Evolutionary conservation across 2,329 filamentous ascomycete species (phyloP), one percentile per base, ranked within the genome.

Genomic region (Hymenoscyphus albidus): DNA sequence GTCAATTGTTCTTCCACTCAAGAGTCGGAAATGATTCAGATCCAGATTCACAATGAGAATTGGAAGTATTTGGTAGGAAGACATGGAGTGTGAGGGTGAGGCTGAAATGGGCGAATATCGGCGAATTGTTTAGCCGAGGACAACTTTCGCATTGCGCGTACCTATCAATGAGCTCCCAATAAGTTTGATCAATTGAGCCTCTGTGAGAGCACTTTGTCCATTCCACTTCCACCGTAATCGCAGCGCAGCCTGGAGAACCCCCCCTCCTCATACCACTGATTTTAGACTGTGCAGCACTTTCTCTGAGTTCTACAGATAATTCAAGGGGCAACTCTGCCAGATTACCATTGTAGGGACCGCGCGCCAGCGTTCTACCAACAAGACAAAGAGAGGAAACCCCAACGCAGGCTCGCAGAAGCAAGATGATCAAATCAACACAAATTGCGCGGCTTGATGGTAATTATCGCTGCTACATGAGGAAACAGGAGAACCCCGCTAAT

Each of bases 371-470:
- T 51, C 44, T 18, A n/a, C 18, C 44, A 12, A 51, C 18, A 12
- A 51, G 14, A 22, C 18, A 16, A 44, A 6, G 42, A 44, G 42
- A n/a, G n/a, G 6, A 44, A 44, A 10, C n/a, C 10, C 12, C 44
- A 22, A 12, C 7, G 44, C 44, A 51, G 3, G 44, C 14, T 12
- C 44, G 18, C 18, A 51, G 44, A 22, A 51, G 7, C 68, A 73
- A 67, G 55, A 76, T 76, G 93, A 94, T 97, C 74, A 87, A 86
- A 77, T 95, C 93, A 74, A 99, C 94, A 62, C 92, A 97, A 80
- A 97, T 99, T 80, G 90, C 92, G 70, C 86, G 95, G 78, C 85
- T 98, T 61, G 95, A 98, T 80, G 94, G 93, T 95, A 75, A 65
- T 72, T 67, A 5, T 6, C 14, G 7, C 13, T 2, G 13, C 13